Percentiles rank a stretch among this genome's conserved stretches.
These are phyloP conservation scores for Conticribra guillardii DNA, from an alignment of 108 stramenopile species.

Conservation along the genomic window DNA sequence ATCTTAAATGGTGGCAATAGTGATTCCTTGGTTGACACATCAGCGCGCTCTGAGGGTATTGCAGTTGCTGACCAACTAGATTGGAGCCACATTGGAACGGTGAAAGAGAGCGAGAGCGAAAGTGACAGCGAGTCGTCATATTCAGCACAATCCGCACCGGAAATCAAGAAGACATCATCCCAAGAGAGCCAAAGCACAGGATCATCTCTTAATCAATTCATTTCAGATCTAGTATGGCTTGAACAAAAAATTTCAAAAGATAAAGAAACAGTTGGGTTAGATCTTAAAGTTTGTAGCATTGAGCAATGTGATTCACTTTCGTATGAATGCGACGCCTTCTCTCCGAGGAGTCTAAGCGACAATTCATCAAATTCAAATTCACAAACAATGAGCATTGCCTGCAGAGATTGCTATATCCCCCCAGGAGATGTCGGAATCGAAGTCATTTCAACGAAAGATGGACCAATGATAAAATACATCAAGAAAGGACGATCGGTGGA, in stretches of 20 bases:
- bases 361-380: conserved; percentile 23
- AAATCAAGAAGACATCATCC: not conserved
- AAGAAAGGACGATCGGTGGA: conserved; percentile 61
- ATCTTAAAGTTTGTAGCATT: conserved; percentile 4
- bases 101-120: not conserved
- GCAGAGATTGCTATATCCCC: conserved; percentile 75
- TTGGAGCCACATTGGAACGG: conserved; percentile 39
- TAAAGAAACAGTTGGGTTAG: conserved; percentile 15
- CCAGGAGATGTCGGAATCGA: conserved; percentile 79
- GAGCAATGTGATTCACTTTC: conserved; percentile 61
- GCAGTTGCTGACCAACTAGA: not conserved
- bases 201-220: conserved; percentile 32
- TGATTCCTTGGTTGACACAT: conserved; percentile 19
- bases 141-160: not conserved
- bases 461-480: conserved; percentile 64
- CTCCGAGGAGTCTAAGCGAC: conserved; percentile 12
- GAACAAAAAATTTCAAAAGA: conserved; percentile 64
- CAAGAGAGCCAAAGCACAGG: conserved; percentile 23
- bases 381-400: conserved; percentile 63
- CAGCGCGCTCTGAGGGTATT: not conserved
- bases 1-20: not conserved
- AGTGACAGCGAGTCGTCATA: not conserved
- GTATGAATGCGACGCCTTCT: conserved; percentile 57
- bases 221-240: conserved; percentile 77
- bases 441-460: conserved; percentile 85